Evolutionary conservation across 2,329 filamentous ascomycete genomes (phyloP).

Genomic region (Pestalotiopsis sp.): DNA sequence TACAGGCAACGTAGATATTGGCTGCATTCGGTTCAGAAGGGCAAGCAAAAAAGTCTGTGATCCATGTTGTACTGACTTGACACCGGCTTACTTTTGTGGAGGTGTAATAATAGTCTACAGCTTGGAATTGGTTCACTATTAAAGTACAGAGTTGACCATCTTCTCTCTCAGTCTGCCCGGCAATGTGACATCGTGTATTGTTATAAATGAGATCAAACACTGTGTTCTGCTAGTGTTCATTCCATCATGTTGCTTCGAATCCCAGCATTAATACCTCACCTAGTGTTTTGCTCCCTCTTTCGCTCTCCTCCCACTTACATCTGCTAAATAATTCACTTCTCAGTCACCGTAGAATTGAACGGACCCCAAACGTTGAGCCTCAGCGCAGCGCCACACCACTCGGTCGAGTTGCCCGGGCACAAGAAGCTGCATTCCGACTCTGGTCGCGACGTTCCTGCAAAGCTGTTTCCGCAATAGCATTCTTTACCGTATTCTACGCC

Average conservation of each 20-base stretch:
- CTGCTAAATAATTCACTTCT: neutral
- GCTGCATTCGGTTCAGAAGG: neutral
- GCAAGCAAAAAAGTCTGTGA: neutral
- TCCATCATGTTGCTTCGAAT: too few relatives aligned
- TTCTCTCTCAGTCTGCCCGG: neutral
- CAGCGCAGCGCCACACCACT: conserved; percentile 4
- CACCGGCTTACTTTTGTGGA: neutral
- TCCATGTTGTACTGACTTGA: neutral
- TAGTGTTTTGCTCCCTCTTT: too few relatives aligned
- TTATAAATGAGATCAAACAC: neutral
- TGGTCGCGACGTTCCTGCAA: neutral
- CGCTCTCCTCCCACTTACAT: too few relatives aligned
- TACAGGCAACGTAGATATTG: neutral
- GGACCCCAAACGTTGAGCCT: conserved; percentile 1
- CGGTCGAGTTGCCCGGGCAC: conserved; percentile 41
- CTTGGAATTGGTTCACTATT: neutral
- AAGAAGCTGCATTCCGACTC: conserved; percentile 39
- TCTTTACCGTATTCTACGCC: conserved; percentile 5
- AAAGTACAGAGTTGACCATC: neutral
- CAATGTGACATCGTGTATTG: neutral
- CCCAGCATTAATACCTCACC: too few relatives aligned
- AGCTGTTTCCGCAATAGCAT: conserved; percentile 1
- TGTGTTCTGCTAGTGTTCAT: conserved; percentile 50
- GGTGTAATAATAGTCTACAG: conserved; percentile 10
- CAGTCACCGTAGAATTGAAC: neutral